These are phyloP conservation scores for Byssochlamys sp. DNA, from an alignment of 2,329 filamentous ascomycete genomes.

Conservation along the genomic window DNA sequence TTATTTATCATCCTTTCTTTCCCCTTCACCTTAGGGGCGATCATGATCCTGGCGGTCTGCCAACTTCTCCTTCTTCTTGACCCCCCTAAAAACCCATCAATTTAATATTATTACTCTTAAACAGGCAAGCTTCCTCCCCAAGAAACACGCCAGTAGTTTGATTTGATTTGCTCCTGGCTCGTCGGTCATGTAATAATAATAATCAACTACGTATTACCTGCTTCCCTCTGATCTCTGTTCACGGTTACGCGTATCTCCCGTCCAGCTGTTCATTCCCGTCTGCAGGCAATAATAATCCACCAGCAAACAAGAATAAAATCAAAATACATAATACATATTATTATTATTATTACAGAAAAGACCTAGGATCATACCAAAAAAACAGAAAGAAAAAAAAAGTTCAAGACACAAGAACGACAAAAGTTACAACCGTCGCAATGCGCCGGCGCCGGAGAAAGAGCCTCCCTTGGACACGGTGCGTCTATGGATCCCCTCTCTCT, in stretches of 20 bases:
- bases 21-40: not conserved
- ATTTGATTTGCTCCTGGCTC: not conserved
- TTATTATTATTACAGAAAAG: too few relatives aligned
- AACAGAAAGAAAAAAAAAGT: too few relatives aligned
- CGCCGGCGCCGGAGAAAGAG: not conserved
- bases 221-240: not conserved
- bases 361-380: too few relatives aligned
- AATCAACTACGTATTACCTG: too few relatives aligned
- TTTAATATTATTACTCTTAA: not conserved
- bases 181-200: not conserved
- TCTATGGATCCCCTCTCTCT: not conserved
- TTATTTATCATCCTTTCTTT: not conserved
- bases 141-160: not conserved
- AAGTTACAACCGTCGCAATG: not conserved
- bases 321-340: not conserved
- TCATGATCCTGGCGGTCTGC: not conserved
- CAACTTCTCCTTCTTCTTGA: not conserved
- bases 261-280: not conserved
- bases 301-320: not conserved
- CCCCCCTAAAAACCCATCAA: not conserved
- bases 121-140: not conserved
- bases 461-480: not conserved
- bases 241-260: not conserved
- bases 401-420: too few relatives aligned
- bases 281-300: not conserved